These are phyloP conservation scores for Pythium vanterpoolii DNA, from an alignment of 352 stramenopile species.

Conservation along the genomic window DNA sequence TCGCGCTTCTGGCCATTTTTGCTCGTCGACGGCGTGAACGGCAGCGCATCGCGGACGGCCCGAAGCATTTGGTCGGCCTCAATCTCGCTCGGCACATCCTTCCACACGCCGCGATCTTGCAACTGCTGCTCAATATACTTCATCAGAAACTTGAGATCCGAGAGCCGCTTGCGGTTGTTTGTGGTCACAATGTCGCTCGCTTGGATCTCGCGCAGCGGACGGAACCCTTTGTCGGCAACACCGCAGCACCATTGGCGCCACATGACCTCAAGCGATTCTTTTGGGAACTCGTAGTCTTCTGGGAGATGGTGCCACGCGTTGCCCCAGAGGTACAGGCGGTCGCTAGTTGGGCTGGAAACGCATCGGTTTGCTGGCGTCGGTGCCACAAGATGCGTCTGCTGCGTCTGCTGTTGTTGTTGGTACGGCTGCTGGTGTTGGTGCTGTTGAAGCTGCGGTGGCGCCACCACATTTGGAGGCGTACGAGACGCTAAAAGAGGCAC, in stretches of 20 bases:
- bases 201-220: constrained; percentile 16
- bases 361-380: background rate
- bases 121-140: constrained; percentile 21
- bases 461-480: background rate
- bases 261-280: constrained; percentile 22
- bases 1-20: constrained; percentile 21
- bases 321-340: constrained; percentile 23
- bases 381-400: background rate
- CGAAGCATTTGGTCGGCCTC: constrained; percentile 28
- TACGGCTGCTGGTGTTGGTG: background rate
- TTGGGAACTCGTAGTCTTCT: constrained; percentile 26
- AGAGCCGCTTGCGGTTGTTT: constrained; percentile 27
- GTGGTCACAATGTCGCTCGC: constrained; percentile 15
- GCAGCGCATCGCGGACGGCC: constrained; percentile 9
- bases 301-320: constrained; percentile 28
- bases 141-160: constrained; percentile 29
- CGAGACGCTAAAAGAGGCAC: background rate
- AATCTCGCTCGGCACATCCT: constrained; percentile 11
- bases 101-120: constrained; percentile 21
- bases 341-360: background rate
- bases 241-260: constrained; percentile 30
- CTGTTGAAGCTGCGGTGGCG: background rate
- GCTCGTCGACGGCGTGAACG: background rate
- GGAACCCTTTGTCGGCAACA: background rate
- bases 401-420: background rate